Conservation (phyloP, 306 rosid genomes). For the Cyamopsis tetragonoloba region DNA sequence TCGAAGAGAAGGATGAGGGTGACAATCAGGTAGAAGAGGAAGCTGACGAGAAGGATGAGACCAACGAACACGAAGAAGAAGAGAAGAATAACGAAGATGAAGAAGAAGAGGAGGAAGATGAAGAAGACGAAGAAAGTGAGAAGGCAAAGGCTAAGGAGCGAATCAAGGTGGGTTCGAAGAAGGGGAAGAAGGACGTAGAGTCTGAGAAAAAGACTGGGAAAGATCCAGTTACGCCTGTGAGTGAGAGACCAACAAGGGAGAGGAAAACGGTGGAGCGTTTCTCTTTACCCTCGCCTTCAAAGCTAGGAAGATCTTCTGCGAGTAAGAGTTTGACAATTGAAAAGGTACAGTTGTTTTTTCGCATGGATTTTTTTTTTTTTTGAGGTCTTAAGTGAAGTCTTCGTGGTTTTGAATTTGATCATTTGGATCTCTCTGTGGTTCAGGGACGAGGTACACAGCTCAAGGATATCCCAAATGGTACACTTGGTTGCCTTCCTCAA, state of each 20-base stretch:
- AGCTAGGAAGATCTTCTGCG: conserved; percentile 48
- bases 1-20: background rate
- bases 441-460: conserved; percentile 91
- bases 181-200: background rate
- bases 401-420: conserved; percentile 1
- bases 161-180: conserved; percentile 19
- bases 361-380: background rate
- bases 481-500: background rate
- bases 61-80: background rate
- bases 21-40: background rate
- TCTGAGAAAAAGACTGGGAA: conserved; percentile 15
- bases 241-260: conserved; percentile 86
- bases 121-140: background rate
- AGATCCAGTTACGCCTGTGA: conserved; percentile 48
- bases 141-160: conserved; percentile 27
- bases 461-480: conserved; percentile 93
- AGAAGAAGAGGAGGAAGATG: background rate
- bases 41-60: background rate
- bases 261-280: conserved; percentile 80
- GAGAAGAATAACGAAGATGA: background rate
- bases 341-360: conserved; percentile 43
- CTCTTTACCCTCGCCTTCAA: conserved; percentile 47
- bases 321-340: conserved; percentile 62
- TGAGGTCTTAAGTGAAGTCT: background rate
- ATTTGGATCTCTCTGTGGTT: conserved; percentile 17